Conservation (phyloP, 2,329 filamentous ascomycete genomes). For the Rhynchosporium secalis region DNA sequence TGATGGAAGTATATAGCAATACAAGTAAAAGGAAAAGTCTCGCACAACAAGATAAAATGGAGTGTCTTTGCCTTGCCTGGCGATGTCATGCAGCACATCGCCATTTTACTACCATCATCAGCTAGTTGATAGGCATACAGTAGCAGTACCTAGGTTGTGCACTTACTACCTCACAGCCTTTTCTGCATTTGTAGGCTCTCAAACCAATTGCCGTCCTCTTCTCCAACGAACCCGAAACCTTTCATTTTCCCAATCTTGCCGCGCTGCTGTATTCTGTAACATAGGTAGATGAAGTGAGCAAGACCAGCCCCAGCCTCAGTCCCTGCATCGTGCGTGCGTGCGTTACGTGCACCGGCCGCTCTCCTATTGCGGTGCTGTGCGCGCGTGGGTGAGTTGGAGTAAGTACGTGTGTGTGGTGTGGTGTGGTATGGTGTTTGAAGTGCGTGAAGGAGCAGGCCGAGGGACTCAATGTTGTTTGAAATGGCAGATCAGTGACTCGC, state of each 20-base stretch:
- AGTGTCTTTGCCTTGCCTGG: neutral
- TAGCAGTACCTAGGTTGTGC: neutral
- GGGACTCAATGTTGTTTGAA: neutral
- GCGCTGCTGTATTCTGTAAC: neutral
- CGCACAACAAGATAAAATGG: neutral
- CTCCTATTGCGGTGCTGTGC: constrained; percentile 1
- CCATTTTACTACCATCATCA: neutral
- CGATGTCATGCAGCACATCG: neutral
- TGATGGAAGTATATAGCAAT: neutral
- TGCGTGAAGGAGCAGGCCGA: neutral
- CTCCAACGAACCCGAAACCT: constrained; percentile 11
- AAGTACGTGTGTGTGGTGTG: too few relatives aligned
- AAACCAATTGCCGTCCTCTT: neutral
- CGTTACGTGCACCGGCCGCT: neutral
- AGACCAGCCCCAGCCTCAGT: neutral
- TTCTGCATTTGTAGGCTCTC: neutral
- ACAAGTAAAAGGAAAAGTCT: neutral
- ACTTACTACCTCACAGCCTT: neutral
- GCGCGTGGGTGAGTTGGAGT: neutral
- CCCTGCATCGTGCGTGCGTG: constrained; percentile 1
- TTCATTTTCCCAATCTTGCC: constrained; percentile 3
- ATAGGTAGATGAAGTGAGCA: neutral
- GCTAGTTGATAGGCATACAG: neutral
- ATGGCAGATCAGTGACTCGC: neutral
- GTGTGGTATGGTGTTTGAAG: neutral